These are phyloP conservation scores for Tetrahymena elliotti DNA, from an alignment of 73 alveolate species.

Conservation along the genomic window DNA sequence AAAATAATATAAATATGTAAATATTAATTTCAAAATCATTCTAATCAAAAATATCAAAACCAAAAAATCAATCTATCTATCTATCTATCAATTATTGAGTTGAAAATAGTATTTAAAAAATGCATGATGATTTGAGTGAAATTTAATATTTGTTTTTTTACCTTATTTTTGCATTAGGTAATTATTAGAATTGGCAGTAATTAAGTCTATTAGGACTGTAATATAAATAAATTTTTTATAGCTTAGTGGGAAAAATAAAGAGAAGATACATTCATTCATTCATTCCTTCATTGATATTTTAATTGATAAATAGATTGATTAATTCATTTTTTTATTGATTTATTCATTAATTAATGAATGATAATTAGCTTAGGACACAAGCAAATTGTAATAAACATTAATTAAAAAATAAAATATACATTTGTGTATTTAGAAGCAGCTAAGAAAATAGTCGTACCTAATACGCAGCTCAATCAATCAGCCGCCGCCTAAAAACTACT, in stretches of 20 bases:
- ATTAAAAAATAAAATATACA: not conserved
- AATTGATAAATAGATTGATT: not conserved
- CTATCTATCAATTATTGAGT: not conserved
- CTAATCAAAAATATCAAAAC: not conserved
- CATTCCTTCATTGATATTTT: too few species aligned
- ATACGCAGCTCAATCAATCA: not conserved
- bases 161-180: not conserved
- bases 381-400: not conserved
- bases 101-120: not conserved
- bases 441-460: not conserved
- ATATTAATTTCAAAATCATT: not conserved
- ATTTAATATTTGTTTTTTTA: not conserved
- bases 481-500: not conserved
- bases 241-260: not conserved
- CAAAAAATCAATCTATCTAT: too few species aligned
- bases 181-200: not conserved
- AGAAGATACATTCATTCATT: not conserved
- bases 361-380: not conserved
- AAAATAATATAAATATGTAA: not conserved
- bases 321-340: too few species aligned
- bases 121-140: not conserved
- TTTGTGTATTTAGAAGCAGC: conserved; percentile 1
- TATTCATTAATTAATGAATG: not conserved
- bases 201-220: not conserved
- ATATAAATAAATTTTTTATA: not conserved